phyloP scores from a whole-genome alignment of 768 basidiomycete species.

The Chlorophyllum brunneum region DNA sequence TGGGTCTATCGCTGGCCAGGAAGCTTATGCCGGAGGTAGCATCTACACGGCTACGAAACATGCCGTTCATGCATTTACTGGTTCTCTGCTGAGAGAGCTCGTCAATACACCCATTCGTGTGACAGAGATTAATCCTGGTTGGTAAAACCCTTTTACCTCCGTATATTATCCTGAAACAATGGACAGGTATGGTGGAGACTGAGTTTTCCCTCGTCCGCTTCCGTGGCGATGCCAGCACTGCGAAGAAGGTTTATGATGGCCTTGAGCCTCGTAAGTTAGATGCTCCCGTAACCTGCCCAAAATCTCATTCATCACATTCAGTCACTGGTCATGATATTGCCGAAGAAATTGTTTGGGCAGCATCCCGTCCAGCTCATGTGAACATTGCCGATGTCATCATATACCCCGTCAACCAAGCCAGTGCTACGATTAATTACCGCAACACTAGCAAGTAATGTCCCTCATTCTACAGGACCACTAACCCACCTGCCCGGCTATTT shows the following conservation, averaged over 20 bases:
- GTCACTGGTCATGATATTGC: conserved; percentile 87
- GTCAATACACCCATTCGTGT: conserved; percentile 93
- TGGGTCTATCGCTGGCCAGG: conserved; percentile 87
- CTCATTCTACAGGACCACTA: not conserved
- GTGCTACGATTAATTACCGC: conserved; percentile 54
- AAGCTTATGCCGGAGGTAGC: conserved; percentile 86
- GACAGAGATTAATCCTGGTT: conserved; percentile 91
- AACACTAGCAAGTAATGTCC: conserved; percentile 4
- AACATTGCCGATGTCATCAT: conserved; percentile 83
- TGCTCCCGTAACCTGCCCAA: not conserved
- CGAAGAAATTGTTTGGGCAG: conserved; percentile 97
- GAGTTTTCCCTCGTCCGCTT: conserved; percentile 92
- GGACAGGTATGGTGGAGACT: conserved; percentile 40
- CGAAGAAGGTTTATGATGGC: conserved; percentile 90
- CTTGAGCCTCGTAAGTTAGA: conserved; percentile 72
- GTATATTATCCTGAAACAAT: not conserved
- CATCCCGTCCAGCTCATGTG: conserved; percentile 86
- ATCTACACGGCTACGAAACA: conserved; percentile 93
- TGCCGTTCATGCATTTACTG: conserved; percentile 84
- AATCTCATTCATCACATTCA: conserved; percentile 26
- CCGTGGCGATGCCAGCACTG: conserved; percentile 77
- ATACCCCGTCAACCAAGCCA: conserved; percentile 78
- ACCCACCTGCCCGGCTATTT: not conserved
- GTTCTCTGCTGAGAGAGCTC: conserved; percentile 77
- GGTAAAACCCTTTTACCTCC: conserved; percentile 18